Conservation (phyloP, 148 eudicot species). For the Euryodendron excelsum region DNA sequence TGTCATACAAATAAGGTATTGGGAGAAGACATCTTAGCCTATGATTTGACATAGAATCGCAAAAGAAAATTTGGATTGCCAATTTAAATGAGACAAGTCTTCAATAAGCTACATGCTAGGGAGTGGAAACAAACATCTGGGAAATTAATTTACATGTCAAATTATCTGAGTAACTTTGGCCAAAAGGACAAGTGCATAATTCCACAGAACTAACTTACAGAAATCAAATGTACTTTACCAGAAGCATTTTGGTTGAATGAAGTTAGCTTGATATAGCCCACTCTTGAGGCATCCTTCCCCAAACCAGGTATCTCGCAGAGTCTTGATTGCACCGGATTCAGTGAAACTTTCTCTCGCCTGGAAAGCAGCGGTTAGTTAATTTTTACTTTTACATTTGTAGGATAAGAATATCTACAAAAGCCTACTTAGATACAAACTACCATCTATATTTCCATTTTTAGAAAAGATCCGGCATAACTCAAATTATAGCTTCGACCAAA, state of each 20-base stretch:
- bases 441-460: too few relatives aligned
- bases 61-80: not conserved
- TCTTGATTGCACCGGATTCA: slow-evolving; percentile 84
- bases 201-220: not conserved
- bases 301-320: slow-evolving; percentile 67
- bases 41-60: not conserved
- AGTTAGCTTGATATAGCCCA: slow-evolving; percentile 91
- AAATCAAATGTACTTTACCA: slow-evolving; percentile 35
- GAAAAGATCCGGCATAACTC: not conserved
- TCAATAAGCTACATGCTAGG: not conserved
- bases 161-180: not conserved
- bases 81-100: not conserved
- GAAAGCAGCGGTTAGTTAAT: slow-evolving; percentile 21
- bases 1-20: not conserved
- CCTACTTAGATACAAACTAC: not conserved
- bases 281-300: slow-evolving; percentile 56
- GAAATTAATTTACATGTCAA: not conserved
- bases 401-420: not conserved
- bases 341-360: slow-evolving; percentile 81
- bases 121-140: not conserved
- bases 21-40: not conserved
- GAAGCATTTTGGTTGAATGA: slow-evolving; percentile 94
- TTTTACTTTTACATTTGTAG: not conserved
- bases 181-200: not conserved
- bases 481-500: not conserved